Evolutionary conservation across 306 rosid genomes (phyloP).

Genomic region (Aeschynomene evenia): DNA sequence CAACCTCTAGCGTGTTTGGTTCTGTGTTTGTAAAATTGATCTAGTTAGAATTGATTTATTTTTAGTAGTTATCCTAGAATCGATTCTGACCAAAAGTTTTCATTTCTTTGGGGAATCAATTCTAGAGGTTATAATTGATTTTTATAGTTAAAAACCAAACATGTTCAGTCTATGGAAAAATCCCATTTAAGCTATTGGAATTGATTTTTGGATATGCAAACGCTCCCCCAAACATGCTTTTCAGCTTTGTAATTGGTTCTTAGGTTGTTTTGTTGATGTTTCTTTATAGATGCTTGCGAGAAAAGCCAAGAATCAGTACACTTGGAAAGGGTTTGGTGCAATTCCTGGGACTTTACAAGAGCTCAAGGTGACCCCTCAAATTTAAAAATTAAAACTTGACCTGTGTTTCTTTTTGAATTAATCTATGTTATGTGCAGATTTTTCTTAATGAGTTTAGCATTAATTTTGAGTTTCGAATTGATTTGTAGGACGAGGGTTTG

Average conservation of each 20-base stretch:
- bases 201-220: too few species aligned
- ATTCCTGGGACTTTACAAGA: constrained; percentile 55
- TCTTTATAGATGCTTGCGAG: constrained; percentile 59
- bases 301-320: constrained; percentile 78
- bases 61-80: too few species aligned
- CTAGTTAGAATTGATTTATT: too few species aligned
- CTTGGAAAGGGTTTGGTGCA: constrained; percentile 79
- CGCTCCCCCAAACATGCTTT: too few species aligned
- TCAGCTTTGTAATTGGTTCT: not conserved
- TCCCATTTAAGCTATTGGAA: too few species aligned
- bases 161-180: too few species aligned
- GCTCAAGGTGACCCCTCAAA: constrained; percentile 63
- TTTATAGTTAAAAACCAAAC: too few species aligned
- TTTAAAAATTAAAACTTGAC: not conserved
- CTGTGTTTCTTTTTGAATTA: not conserved
- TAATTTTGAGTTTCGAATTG: not conserved
- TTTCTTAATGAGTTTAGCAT: not conserved
- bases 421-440: not conserved
- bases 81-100: too few species aligned
- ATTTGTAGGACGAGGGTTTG: constrained; percentile 59
- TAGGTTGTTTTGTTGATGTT: not conserved
- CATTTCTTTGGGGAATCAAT: too few species aligned
- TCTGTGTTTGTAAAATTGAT: too few species aligned
- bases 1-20: too few species aligned
- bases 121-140: too few species aligned